phyloP scores from a whole-genome alignment of 495 filamentous ascomycete genomes.

The Hypomontagnella submonticulosa region DNA sequence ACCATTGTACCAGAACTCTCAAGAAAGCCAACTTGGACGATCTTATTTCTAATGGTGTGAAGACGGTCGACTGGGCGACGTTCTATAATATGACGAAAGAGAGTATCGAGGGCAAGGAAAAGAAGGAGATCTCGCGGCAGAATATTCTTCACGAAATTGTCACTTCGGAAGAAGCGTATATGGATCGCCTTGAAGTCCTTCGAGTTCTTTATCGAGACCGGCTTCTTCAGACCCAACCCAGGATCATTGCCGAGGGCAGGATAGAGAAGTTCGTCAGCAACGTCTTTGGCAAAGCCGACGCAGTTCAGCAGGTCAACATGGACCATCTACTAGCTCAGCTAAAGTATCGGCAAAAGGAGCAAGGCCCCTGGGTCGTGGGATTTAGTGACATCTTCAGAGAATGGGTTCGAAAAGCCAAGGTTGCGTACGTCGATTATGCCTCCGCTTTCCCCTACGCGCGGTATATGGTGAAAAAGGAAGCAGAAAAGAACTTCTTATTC shows the following conservation, averaged over 20 bases:
- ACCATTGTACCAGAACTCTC: conserved; percentile 92
- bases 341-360: conserved; percentile 96
- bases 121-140: conserved; percentile 92
- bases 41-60: conserved; percentile 73
- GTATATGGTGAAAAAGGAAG: conserved; percentile 85
- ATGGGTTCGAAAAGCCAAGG: conserved; percentile 95
- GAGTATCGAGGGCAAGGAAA: conserved; percentile 70
- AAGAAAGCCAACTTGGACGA: conserved; percentile 90
- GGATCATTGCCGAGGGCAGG: conserved; percentile 80
- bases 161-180: conserved; percentile 89
- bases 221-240: conserved; percentile 75
- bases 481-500: conserved; percentile 86
- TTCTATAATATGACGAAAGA: conserved; percentile 90
- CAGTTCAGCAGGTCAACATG: conserved; percentile 90
- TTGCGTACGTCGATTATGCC: conserved; percentile 91
- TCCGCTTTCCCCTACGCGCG: conserved; percentile 85
- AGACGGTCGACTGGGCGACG: conserved; percentile 85
- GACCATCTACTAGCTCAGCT: conserved; percentile 94
- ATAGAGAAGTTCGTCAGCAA: conserved; percentile 80
- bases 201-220: conserved; percentile 87
- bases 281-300: conserved; percentile 92
- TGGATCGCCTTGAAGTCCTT: conserved; percentile 86
- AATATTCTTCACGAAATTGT: conserved; percentile 97
- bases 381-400: conserved; percentile 98
- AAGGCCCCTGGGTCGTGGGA: conserved; percentile 92